A percentile compares a stretch with the other conserved stretches of the same genome.
These are phyloP conservation scores for Urtica urens DNA, from an alignment of 306 rosid genomes.

Conservation along the genomic window DNA sequence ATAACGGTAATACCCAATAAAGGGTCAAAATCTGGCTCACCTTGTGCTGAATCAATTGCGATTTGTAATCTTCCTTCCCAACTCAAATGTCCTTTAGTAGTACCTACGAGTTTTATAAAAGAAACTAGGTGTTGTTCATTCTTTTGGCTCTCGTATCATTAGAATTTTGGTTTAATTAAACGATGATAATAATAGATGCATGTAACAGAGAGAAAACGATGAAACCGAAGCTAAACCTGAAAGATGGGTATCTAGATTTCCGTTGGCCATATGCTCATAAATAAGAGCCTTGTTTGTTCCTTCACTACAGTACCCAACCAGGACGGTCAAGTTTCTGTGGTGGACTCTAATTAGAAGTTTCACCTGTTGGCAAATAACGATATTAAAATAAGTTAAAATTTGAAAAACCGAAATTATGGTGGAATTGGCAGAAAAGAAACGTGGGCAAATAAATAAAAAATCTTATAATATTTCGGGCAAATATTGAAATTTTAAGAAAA, in stretches of 20 bases:
- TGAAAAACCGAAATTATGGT: neutral
- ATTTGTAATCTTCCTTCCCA: constrained; percentile 26
- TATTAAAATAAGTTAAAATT: neutral
- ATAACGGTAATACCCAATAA: neutral
- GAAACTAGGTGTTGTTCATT: neutral
- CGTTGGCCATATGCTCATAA: constrained; percentile 32
- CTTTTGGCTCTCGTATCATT: neutral
- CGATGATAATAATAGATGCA: too few species aligned
- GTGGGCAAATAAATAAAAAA: too few species aligned
- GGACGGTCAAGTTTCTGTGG: constrained; percentile 37
- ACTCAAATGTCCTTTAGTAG: constrained; percentile 2
- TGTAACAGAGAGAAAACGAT: neutral
- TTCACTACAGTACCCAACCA: constrained; percentile 26
- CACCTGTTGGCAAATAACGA: constrained; percentile 20
- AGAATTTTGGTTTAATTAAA: too few species aligned
- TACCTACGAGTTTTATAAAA: neutral
- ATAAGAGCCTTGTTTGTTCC: constrained; percentile 22
- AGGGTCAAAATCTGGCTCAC: neutral
- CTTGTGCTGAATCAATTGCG: constrained; percentile 22
- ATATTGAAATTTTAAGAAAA: too few species aligned
- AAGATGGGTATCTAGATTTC: constrained; percentile 23
- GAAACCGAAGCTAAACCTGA: constrained; percentile 15
- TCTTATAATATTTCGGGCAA: too few species aligned
- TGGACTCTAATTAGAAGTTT: constrained; percentile 34
- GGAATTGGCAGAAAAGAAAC: neutral